Conservation (phyloP, 2,329 filamentous ascomycete species). For the Diplocarpon rosae region DNA sequence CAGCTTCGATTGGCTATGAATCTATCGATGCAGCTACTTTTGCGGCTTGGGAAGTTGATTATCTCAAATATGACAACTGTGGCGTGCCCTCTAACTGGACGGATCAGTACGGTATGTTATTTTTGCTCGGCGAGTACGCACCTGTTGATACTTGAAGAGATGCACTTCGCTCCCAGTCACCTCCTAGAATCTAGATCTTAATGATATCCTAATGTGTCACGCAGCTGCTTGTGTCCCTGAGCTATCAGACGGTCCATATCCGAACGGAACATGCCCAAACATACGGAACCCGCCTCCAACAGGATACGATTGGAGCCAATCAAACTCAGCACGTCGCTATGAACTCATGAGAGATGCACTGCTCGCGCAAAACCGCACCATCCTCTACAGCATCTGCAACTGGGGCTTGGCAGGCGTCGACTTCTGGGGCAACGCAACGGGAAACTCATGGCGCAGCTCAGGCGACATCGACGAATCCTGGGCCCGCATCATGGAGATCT, state of each 20-base stretch:
- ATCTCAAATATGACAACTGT: slow-evolving; percentile 50
- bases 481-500: slow-evolving; percentile 25
- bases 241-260: slow-evolving; percentile 16
- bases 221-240: slow-evolving; percentile 31
- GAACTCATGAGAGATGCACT: slow-evolving; percentile 41
- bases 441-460: slow-evolving; percentile 37
- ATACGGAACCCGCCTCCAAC: slow-evolving; percentile 30
- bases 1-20: slow-evolving; percentile 46
- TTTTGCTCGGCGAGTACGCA: no score
- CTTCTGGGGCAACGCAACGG: slow-evolving; percentile 38
- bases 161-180: no score
- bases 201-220: no score
- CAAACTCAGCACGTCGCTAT: slow-evolving; percentile 35
- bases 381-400: slow-evolving; percentile 41
- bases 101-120: slow-evolving; percentile 25
- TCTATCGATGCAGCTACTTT: slow-evolving; percentile 45
- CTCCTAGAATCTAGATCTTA: no score
- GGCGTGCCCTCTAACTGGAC: slow-evolving; percentile 30
- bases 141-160: no score
- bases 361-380: slow-evolving; percentile 32
- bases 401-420: slow-evolving; percentile 42
- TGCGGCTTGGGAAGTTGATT: slow-evolving; percentile 48
- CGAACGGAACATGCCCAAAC: slow-evolving; percentile 32
- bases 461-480: slow-evolving; percentile 32
- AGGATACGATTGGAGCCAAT: slow-evolving; percentile 39